A percentile compares a stretch with the other conserved stretches of the same genome.
Conservation (phyloP, 176 grass and related monocot genomes). For the Carex cristatella region DNA sequence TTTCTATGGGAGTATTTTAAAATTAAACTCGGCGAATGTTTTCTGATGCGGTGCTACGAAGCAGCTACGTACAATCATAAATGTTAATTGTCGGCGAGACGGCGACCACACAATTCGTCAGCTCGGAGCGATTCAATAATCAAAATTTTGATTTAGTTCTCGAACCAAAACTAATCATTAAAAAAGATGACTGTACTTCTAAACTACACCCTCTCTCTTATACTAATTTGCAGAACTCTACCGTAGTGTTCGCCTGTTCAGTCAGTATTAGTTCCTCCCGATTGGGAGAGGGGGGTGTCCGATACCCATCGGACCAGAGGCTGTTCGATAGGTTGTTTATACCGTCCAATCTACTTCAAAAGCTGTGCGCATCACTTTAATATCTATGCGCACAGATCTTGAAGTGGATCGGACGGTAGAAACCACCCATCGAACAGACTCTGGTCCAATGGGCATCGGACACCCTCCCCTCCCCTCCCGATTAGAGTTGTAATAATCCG, state of each 20-base stretch:
- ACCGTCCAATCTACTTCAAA: no score
- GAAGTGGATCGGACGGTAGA: no score
- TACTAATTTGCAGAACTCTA: neutral
- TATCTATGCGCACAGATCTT: no score
- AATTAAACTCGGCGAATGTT: neutral
- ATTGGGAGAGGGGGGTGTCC: no score
- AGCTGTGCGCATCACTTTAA: no score
- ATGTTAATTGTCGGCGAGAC: neutral
- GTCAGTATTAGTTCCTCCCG: neutral
- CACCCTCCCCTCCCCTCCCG: no score
- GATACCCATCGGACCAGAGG: no score
- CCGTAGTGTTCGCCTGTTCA: neutral
- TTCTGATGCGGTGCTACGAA: neutral
- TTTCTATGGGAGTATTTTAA: neutral
- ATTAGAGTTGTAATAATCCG: no score
- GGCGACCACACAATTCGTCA: neutral
- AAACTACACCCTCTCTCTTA: neutral
- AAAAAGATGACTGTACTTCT: neutral
- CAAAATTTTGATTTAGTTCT: neutral
- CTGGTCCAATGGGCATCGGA: no score
- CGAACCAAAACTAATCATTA: neutral
- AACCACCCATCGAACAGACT: no score
- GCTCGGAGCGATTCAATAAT: neutral
- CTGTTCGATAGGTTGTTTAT: no score
- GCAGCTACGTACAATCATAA: neutral